A percentile compares a stretch with the other conserved stretches of the same genome.
These are phyloP conservation scores for Bipolaris cookei DNA, from an alignment of 2,329 filamentous ascomycete genomes.

Conservation along the genomic window DNA sequence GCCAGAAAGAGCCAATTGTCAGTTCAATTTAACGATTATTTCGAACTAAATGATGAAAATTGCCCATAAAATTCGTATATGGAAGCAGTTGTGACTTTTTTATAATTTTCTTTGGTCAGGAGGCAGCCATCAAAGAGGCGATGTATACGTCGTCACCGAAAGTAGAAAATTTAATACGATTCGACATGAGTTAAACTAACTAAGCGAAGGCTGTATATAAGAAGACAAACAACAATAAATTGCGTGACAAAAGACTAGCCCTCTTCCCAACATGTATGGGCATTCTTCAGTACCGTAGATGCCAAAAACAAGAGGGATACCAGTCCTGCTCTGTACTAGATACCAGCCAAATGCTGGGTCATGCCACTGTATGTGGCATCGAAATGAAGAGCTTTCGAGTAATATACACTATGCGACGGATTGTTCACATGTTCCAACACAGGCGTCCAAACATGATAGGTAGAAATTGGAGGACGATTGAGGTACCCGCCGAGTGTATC, in stretches of 20 bases:
- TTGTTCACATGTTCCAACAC: neutral
- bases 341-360: neutral
- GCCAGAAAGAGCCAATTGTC: neutral
- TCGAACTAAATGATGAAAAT: too few species aligned
- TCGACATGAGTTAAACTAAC: neutral
- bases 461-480: neutral
- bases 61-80: too few species aligned
- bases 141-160: neutral
- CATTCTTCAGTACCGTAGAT: constrained; percentile 6
- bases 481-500: constrained; percentile 3
- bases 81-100: too few species aligned
- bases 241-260: constrained; percentile 16
- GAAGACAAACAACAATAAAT: neutral
- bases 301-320: constrained; percentile 8
- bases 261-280: constrained; percentile 1
- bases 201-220: neutral
- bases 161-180: neutral
- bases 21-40: too few species aligned
- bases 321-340: constrained; percentile 8
- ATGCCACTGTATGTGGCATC: neutral
- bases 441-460: neutral
- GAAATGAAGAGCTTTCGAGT: constrained; percentile 9
- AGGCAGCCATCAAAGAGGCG: neutral
- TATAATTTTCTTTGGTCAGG: too few species aligned
- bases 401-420: constrained; percentile 8